phyloP scores from a whole-genome alignment of 257 asterid species.

The Fraxinus quadrangulata region DNA sequence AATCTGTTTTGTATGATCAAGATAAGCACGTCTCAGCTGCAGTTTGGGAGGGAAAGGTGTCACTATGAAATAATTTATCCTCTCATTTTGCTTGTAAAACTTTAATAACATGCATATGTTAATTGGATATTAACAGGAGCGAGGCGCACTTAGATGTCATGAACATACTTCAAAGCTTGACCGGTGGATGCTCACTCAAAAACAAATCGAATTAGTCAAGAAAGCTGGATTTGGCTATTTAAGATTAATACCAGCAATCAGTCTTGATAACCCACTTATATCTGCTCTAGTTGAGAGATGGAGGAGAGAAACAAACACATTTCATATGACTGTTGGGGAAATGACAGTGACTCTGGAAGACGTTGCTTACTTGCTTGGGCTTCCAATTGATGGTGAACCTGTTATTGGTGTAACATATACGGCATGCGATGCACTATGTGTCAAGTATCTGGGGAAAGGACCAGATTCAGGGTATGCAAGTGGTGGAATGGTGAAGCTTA shows the following conservation, averaged over 20 bases:
- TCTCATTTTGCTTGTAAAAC: slow-evolving; percentile 22
- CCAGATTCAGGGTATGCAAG: slow-evolving; percentile 54
- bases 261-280: slow-evolving; percentile 90
- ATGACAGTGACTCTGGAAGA: slow-evolving; percentile 95
- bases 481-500: slow-evolving; percentile 89
- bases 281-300: slow-evolving; percentile 95
- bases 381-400: slow-evolving; percentile 87
- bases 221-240: slow-evolving; percentile 81
- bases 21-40: slow-evolving; percentile 95
- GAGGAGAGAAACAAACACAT: slow-evolving; percentile 95
- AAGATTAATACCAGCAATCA: slow-evolving; percentile 75
- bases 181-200: slow-evolving; percentile 82
- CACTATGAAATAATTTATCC: slow-evolving; percentile 14
- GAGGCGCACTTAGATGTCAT: slow-evolving; percentile 95
- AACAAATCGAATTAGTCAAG: slow-evolving; percentile 60
- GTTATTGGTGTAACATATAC: slow-evolving; percentile 94
- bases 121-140: slow-evolving; percentile 57
- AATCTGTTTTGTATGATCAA: slow-evolving; percentile 81
- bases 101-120: slow-evolving; percentile 7
- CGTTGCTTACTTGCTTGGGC: slow-evolving; percentile 88
- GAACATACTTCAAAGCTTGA: slow-evolving; percentile 99
- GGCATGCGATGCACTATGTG: slow-evolving; percentile 51
- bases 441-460: slow-evolving; percentile 43
- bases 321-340: slow-evolving; percentile 88
- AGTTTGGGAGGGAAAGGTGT: slow-evolving; percentile 97